Evolutionary conservation across 2,329 filamentous ascomycete species (phyloP), one percentile per base, ranked within the genome.

Genomic region (Cladosporium sp.): DNA sequence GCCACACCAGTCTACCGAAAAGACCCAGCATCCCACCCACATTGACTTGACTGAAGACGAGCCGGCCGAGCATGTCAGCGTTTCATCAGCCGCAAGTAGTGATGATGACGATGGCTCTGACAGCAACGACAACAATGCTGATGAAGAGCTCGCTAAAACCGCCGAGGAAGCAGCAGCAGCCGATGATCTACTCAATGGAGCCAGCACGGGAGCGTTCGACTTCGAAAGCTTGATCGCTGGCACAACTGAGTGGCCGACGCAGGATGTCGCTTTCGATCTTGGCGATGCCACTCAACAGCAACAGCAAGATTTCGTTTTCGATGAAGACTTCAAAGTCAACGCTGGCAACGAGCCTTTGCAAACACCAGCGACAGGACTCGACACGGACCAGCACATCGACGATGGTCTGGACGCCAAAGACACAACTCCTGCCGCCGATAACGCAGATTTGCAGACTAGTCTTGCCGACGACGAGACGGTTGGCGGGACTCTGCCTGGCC

Each of bases 291-390:
- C 38, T 28, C 36, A 20, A 30, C 51, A 47, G 9, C 52, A 55
- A 28, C 52, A 55, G 52, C 47, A 25, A 39, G 19, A 60, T 9
- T 51, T 51, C 37, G 22, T 25, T 8, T 57, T 57, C 25, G 42
- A 34, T 15, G 47, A 45, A n/a, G 19, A 43, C 30, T 3, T 8
- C 17, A n/a, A 17, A 11, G 4, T 28, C 2, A 20, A 17, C 11
- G 6, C 19, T 30, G 47, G 28, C 22, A 28, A 12, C 8, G 22
- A 50, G n/a, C 47, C 25, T 15, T 9, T 12, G n/a, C 4, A 39
- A 3, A 17, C n/a, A 17, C 2, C 8, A 17, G 15, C n/a, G 8
- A 17, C 37, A 39, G 43, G 43, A 9, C 11, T 34, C 30, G 30
- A 34, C 3, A 11, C 11, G 8, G 8, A 34, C 8, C 11, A 11